Base-by-base conservation (phyloP, 2,329 filamentous ascomycete genomes). In the Alternaria sp. region DNA sequence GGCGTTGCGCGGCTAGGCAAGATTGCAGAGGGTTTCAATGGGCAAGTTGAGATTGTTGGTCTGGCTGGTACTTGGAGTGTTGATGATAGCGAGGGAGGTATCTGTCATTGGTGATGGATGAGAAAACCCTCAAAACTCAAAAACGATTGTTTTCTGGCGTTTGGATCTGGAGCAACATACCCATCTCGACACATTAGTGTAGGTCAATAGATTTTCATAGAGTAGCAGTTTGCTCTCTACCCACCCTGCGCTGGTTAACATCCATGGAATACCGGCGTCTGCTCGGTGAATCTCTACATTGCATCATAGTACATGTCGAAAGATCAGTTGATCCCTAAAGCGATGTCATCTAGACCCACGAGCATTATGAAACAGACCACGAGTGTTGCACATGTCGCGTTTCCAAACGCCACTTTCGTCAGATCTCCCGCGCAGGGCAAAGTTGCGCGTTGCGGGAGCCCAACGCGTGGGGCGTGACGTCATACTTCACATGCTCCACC, bases 1-100 rank as follows among this genome's bases (percentile, higher is more conserved):
- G 88, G 74, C 22, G 67, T 77, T 45, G 75, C 71, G 8, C 71
- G 83, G 14, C 68, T 87, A 59, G 84, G 83, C 44, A 86, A 85
- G 68, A 75, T 86, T 46, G 83, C 81, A 20, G 85, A 87, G 72
- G 81, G 84, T 40, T 78, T 83, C 1, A 82, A 85, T 65, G 86
- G 85, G 2, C 83, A 85, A 63, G 78, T 86, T 28, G 83, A 87
- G 71, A 82, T 87, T 60, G 86, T 89, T 56, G 94, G 94, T 0
- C 81, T 97, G 54, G 93, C 93, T 6, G 92, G 92, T 2, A 90
- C 88, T 0, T 97, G 94, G 94, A 91, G 89, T n/a, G 90, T 95
- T 74, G 92, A 96, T 71, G 92, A 97, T 59, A 89, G 89, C 53
- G 93, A 87, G 64, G 87, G 87, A 25, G 87, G 87, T 32, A 73